phyloP scores from a whole-genome alignment of 495 filamentous ascomycete species.

The Penicillium taxi region DNA sequence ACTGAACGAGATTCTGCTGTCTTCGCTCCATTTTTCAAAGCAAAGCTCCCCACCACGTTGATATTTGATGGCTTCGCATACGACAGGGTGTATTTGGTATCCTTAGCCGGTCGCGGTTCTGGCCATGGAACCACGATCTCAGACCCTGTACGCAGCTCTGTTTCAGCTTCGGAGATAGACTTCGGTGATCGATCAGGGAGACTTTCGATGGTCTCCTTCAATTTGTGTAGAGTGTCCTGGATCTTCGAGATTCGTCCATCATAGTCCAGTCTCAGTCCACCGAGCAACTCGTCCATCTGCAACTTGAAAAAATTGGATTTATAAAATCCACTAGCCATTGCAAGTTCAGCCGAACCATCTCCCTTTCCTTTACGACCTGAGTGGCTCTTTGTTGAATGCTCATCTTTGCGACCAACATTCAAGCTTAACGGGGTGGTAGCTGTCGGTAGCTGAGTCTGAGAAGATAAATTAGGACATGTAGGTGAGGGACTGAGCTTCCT shows the following conservation, averaged over 20 bases:
- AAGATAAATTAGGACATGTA: slow-evolving; percentile 12
- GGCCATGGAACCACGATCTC: slow-evolving; percentile 73
- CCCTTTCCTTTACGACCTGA: slow-evolving; percentile 13
- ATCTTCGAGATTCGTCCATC: slow-evolving; percentile 52
- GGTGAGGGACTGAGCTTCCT: slow-evolving; percentile 32
- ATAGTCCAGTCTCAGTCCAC: slow-evolving; percentile 60
- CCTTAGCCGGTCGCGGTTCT: slow-evolving; percentile 60
- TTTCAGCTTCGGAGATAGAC: slow-evolving; percentile 56
- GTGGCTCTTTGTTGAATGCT: slow-evolving; percentile 6
- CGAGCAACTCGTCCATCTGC: slow-evolving; percentile 76
- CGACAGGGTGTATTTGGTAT: slow-evolving; percentile 70
- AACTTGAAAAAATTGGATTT: slow-evolving; percentile 76
- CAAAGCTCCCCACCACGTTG: slow-evolving; percentile 85
- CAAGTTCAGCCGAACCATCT: slow-evolving; percentile 32
- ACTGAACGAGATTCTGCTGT: slow-evolving; percentile 49
- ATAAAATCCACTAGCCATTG: slow-evolving; percentile 43
- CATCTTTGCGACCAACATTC: slow-evolving; percentile 10
- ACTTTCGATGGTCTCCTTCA: slow-evolving; percentile 69
- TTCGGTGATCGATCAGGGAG: slow-evolving; percentile 51
- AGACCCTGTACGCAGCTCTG: slow-evolving; percentile 54
- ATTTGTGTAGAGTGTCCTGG: slow-evolving; percentile 60
- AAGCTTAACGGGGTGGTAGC: slow-evolving; percentile 3
- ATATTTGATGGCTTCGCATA: slow-evolving; percentile 69
- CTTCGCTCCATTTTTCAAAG: slow-evolving; percentile 63
- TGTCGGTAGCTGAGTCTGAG: slow-evolving; percentile 3